Evolutionary conservation across 192 early-diverging fungal species (phyloP).

Genomic region (Mortierella hygrophila): DNA sequence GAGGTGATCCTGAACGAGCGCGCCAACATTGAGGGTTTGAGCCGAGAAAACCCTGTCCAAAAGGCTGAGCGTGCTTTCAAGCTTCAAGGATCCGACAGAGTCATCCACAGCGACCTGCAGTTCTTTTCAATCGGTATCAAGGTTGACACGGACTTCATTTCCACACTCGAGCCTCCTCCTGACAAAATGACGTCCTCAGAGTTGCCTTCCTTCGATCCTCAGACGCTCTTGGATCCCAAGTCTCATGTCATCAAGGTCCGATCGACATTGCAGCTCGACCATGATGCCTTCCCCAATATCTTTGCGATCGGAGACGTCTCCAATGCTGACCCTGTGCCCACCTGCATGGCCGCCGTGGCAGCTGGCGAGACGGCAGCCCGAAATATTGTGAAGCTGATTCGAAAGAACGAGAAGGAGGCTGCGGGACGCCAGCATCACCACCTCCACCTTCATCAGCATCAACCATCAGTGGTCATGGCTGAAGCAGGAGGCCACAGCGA

Average conservation of each 20-base stretch:
- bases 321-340: conserved; percentile 60
- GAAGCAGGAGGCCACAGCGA: background rate
- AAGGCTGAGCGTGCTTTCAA: conserved; percentile 54
- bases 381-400: conserved; percentile 38
- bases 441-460: background rate
- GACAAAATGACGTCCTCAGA: conserved; percentile 65
- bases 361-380: conserved; percentile 33
- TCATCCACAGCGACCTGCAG: conserved; percentile 59
- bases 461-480: background rate
- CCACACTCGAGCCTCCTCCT: conserved; percentile 67
- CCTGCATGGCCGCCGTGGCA: conserved; percentile 24
- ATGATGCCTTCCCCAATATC: conserved; percentile 68
- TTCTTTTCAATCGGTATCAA: conserved; percentile 36
- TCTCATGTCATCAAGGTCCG: conserved; percentile 72
- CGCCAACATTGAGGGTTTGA: conserved; percentile 63
- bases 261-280: conserved; percentile 78
- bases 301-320: conserved; percentile 84
- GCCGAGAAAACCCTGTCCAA: conserved; percentile 66
- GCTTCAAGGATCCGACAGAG: conserved; percentile 51
- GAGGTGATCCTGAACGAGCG: conserved; percentile 57
- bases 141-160: conserved; percentile 18
- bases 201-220: conserved; percentile 31
- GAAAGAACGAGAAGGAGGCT: background rate
- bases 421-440: background rate
- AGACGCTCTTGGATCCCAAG: conserved; percentile 56